Percentiles rank a stretch among this genome's conserved stretches.
phyloP scores from a whole-genome alignment of 345 rosid genomes.

The Salix dunnii region DNA sequence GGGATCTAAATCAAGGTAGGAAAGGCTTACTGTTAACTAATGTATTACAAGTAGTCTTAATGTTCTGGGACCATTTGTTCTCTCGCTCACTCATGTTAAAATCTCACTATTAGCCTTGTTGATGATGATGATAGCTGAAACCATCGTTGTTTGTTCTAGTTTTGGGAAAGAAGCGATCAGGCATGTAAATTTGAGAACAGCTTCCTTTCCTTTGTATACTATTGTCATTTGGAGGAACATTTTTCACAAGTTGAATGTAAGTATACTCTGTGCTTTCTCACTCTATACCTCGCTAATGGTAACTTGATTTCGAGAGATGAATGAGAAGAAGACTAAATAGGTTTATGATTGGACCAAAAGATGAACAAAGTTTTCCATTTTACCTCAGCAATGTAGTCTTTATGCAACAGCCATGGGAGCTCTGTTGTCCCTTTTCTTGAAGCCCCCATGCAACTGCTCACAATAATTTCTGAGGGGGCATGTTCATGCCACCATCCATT shows the following conservation, averaged over 20 bases:
- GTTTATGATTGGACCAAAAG: too few species aligned
- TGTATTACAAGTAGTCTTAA: slow-evolving; percentile 15
- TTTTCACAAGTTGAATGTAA: slow-evolving; percentile 11
- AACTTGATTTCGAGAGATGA: neutral
- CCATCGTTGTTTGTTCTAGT: slow-evolving; percentile 30
- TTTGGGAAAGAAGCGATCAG: slow-evolving; percentile 35
- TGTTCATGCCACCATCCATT: too few species aligned
- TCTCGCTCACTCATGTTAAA: slow-evolving; percentile 1
- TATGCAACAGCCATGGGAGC: too few species aligned
- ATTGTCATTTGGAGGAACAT: slow-evolving; percentile 16
- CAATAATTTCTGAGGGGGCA: too few species aligned
- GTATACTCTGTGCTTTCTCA: neutral
- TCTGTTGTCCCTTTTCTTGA: too few species aligned
- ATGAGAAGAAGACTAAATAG: neutral
- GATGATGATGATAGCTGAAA: slow-evolving; percentile 25
- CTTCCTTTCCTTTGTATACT: slow-evolving; percentile 32
- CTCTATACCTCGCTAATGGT: neutral
- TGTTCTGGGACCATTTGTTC: slow-evolving; percentile 9
- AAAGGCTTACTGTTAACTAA: slow-evolving; percentile 20
- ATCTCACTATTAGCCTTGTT: neutral
- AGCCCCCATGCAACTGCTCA: too few species aligned
- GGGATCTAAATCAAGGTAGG: slow-evolving; percentile 7
- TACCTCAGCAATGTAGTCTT: too few species aligned
- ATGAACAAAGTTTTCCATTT: too few species aligned
- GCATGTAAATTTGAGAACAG: slow-evolving; percentile 61